Percentiles rank a stretch among this genome's conserved stretches.
Conservation (phyloP, 768 basidiomycete species). For the Suillus fuscotomentosus region DNA sequence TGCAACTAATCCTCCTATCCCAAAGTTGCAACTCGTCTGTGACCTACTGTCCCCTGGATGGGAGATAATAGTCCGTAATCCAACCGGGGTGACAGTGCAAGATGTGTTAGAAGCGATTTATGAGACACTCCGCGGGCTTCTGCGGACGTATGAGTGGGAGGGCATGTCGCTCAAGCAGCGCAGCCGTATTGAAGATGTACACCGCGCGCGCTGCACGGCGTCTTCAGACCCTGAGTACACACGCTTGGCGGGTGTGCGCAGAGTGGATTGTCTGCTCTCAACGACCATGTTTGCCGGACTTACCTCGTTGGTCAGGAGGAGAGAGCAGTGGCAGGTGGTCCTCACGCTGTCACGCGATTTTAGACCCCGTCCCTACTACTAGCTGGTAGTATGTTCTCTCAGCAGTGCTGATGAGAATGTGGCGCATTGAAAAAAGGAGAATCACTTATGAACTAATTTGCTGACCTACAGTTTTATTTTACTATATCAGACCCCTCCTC, state of each 20-base stretch:
- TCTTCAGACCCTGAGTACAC: slow-evolving; percentile 35
- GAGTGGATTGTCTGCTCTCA: slow-evolving; percentile 48
- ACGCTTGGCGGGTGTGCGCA: slow-evolving; percentile 41
- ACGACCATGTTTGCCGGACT: slow-evolving; percentile 55
- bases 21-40: slow-evolving; percentile 40
- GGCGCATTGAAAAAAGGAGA: slow-evolving; percentile 3
- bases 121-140: slow-evolving; percentile 33
- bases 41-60: slow-evolving; percentile 45
- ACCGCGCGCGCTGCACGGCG: slow-evolving; percentile 44
- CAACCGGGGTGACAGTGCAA: slow-evolving; percentile 47
- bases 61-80: slow-evolving; percentile 40
- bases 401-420: slow-evolving; percentile 11
- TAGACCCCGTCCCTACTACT: slow-evolving; percentile 2
- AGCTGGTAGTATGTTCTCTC: background rate
- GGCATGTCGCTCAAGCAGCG: slow-evolving; percentile 40
- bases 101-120: slow-evolving; percentile 52
- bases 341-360: slow-evolving; percentile 44
- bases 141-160: slow-evolving; percentile 45
- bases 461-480: background rate
- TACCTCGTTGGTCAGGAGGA: slow-evolving; percentile 35
- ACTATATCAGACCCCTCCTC: background rate
- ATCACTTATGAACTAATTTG: slow-evolving; percentile 3
- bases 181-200: slow-evolving; percentile 38
- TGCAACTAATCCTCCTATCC: slow-evolving; percentile 44
- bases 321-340: slow-evolving; percentile 39